Evolutionary conservation across 805 yeast genomes (phyloP), one percentile per base, ranked within the genome.

Genomic region (Candida alai): DNA sequence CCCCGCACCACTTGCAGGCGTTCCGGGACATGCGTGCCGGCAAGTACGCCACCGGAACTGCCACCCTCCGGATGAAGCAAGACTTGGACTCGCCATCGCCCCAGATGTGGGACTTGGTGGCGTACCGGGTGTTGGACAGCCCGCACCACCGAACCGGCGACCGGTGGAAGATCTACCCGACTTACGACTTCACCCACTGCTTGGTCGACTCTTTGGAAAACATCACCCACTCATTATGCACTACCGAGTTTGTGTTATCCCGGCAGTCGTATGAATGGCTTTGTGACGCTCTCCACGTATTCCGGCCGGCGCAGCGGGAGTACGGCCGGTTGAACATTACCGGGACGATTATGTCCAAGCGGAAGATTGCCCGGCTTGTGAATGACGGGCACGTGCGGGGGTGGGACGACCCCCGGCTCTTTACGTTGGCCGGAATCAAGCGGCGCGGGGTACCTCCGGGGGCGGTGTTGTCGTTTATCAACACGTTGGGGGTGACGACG

Each of bases 371-470:
- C 44, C 84, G 87, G 61, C 73, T 93, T 47, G 97, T 93, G 15
- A 83, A 76, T 37, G 93, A 79, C 18, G 66, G 73, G 4, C 65
- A 73, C 51, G 99, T 93, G 16, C 78, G 96, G 59, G 96, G 87
- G 29, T 93, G 99, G 99, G 94, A 93, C 61, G 98, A 93, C 62
- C 98, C 99, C 51, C 77, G 99, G 54, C 72, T 93, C 57, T 93
- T 80, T 62, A 93, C 99, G 4, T 74, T 93, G 49, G 98, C 88
- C 49, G 96, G 93, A 33, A 78, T 93, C 41, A 82, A 87, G 56
- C 84, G 99, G 59, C 85, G 99, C 57, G 99, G 99, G 68, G 81
- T 93, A 6, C 99, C 99, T 47, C 98, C 99, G 9, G 97, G 97
- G 28, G 97, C 97, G 19, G 86, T 93, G 57, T 72, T 93, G 56